These are phyloP conservation scores for Trametes polyzona DNA, from an alignment of 1,284 basidiomycete genomes.

Conservation along the genomic window DNA sequence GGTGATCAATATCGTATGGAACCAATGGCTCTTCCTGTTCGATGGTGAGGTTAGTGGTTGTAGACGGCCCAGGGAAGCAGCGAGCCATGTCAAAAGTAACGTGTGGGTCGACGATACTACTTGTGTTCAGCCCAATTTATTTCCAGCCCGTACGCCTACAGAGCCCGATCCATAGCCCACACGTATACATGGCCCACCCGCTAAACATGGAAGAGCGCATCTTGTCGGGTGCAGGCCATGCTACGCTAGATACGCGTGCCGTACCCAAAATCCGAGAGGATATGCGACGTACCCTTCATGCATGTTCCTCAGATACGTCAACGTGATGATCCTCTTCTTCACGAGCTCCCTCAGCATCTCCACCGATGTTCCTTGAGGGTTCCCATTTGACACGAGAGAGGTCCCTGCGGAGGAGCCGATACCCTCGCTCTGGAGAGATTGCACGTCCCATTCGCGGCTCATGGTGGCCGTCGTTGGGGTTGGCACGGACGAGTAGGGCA, in stretches of 20 bases:
- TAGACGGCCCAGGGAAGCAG: too few relatives aligned
- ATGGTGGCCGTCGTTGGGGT: constrained; percentile 43
- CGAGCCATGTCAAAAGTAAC: too few relatives aligned
- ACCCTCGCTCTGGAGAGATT: constrained; percentile 43
- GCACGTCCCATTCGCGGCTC: constrained; percentile 71
- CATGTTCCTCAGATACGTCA: constrained; percentile 82
- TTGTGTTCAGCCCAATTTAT: too few relatives aligned
- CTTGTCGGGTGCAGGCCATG: too few relatives aligned
- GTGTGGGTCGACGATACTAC: too few relatives aligned
- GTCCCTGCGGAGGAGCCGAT: constrained; percentile 25
- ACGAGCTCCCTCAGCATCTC: constrained; percentile 79
- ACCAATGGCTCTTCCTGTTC: constrained; percentile 79
- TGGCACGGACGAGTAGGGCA: constrained; percentile 33
- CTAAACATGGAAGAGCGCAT: too few relatives aligned
- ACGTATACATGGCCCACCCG: too few relatives aligned
- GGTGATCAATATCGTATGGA: constrained; percentile 83
- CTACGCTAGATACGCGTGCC: too few relatives aligned
- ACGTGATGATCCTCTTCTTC: constrained; percentile 81
- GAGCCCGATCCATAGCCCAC: too few relatives aligned
- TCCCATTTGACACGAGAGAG: constrained; percentile 38
- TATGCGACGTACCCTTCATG: constrained; percentile 74
- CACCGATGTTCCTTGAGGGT: constrained; percentile 67
- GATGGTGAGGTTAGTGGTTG: too few relatives aligned
- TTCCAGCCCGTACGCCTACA: too few relatives aligned
- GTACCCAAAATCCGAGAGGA: too few relatives aligned